Evolutionary conservation across 768 basidiomycete genomes (phyloP).

Genomic region (Dacryopinax primogenitus): DNA sequence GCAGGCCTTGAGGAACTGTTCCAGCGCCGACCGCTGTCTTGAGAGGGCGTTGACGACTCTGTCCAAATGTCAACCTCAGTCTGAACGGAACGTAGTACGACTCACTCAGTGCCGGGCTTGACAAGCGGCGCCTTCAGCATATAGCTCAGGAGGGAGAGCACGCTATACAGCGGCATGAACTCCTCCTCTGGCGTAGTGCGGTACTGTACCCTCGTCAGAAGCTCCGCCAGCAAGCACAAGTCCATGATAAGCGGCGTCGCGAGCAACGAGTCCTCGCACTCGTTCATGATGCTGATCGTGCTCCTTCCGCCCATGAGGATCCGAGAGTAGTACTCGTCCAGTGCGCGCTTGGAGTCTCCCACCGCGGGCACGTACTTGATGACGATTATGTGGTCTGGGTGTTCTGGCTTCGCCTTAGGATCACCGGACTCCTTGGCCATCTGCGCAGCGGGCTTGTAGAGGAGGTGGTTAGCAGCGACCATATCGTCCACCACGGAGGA

Average conservation of each 20-base stretch:
- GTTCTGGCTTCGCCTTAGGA: slow-evolving; percentile 66
- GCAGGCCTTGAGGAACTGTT: slow-evolving; percentile 88
- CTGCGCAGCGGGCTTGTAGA: slow-evolving; percentile 59
- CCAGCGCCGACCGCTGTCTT: slow-evolving; percentile 89
- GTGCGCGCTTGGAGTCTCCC: slow-evolving; percentile 95
- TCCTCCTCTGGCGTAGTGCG: slow-evolving; percentile 35
- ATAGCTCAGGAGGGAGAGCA: slow-evolving; percentile 85
- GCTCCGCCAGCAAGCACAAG: slow-evolving; percentile 81
- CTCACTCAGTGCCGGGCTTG: slow-evolving; percentile 53
- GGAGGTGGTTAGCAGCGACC: slow-evolving; percentile 78
- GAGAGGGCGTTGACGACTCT: slow-evolving; percentile 92
- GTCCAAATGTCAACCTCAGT: slow-evolving; percentile 28
- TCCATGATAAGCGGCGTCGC: slow-evolving; percentile 95
- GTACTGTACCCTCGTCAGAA: slow-evolving; percentile 87
- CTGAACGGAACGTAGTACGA: neutral
- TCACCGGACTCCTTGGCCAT: slow-evolving; percentile 35
- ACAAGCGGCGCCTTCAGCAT: slow-evolving; percentile 98
- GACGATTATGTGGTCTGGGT: slow-evolving; percentile 92
- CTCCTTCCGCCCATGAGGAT: slow-evolving; percentile 91
- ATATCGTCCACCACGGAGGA: slow-evolving; percentile 95
- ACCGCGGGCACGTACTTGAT: slow-evolving; percentile 96
- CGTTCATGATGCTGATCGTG: slow-evolving; percentile 94
- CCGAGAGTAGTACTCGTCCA: slow-evolving; percentile 98
- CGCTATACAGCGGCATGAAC: slow-evolving; percentile 75
- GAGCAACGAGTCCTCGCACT: slow-evolving; percentile 95